A percentile compares a stretch with the other conserved stretches of the same genome.
These are phyloP conservation scores for Coriaria nepalensis DNA, from an alignment of 306 rosid species.

Conservation along the genomic window DNA sequence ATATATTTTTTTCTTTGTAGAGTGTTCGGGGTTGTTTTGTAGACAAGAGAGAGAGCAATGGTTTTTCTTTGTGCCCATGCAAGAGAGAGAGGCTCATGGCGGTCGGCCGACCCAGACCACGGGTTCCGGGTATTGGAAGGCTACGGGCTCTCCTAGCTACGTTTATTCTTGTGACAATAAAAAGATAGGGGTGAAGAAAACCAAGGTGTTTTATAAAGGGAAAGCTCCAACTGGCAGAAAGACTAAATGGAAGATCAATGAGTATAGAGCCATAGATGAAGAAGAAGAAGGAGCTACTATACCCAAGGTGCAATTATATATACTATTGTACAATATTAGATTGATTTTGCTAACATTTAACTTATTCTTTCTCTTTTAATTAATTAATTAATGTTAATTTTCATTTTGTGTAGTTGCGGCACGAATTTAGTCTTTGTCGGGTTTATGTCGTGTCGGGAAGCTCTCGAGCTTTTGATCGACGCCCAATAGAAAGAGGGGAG, in stretches of 20 bases:
- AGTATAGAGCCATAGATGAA: conserved; percentile 57
- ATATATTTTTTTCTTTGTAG: conserved; percentile 10
- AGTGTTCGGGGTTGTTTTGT: conserved; percentile 50
- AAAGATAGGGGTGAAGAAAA: conserved; percentile 63
- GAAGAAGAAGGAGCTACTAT: not conserved
- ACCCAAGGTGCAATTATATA: conserved; percentile 27
- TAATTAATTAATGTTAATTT: not conserved
- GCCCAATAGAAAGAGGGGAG: conserved; percentile 28
- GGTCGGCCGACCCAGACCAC: conserved; percentile 78
- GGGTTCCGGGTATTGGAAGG: conserved; percentile 73
- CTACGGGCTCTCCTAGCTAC: conserved; percentile 73
- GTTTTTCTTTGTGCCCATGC: conserved; percentile 70
- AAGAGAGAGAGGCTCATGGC: conserved; percentile 67
- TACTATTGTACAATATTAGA: not conserved
- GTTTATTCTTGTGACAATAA: conserved; percentile 54
- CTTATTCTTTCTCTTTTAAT: not conserved
- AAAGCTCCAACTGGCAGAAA: conserved; percentile 73
- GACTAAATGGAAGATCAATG: conserved; percentile 91
- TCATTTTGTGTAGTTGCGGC: conserved; percentile 36
- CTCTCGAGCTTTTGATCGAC: conserved; percentile 68
- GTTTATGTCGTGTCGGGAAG: conserved; percentile 67
- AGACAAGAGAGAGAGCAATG: conserved; percentile 73
- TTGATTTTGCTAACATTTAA: no score
- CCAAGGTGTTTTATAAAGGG: conserved; percentile 76
- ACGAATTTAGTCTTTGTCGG: conserved; percentile 77